Evolutionary conservation across 2,329 filamentous ascomycete species (phyloP).

Genomic region (Cladosporium halotolerans): DNA sequence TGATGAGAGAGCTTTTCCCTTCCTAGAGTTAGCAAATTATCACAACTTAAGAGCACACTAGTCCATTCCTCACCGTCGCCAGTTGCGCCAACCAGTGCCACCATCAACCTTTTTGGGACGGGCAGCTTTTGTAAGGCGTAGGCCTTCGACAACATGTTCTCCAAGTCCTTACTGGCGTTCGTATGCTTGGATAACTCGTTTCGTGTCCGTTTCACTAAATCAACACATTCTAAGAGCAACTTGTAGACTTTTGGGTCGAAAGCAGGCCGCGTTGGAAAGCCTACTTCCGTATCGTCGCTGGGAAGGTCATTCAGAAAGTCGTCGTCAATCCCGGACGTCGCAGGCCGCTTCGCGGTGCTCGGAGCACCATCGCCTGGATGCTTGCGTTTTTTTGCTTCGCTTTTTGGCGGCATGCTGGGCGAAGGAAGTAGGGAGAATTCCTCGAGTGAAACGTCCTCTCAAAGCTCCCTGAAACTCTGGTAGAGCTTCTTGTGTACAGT

Average conservation of each 20-base stretch:
- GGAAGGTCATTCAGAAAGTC: too few species aligned
- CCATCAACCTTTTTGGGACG: neutral
- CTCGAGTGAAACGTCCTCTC: too few species aligned
- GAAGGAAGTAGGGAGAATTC: too few species aligned
- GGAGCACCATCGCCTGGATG: neutral
- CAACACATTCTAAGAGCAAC: too few species aligned
- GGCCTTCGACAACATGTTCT: neutral
- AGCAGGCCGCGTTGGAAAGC: neutral
- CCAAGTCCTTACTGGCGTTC: neutral
- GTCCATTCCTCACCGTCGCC: neutral
- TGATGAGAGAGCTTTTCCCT: slow-evolving; percentile 26
- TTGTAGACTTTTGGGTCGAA: neutral
- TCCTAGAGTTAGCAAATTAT: neutral
- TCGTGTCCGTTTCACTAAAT: too few species aligned
- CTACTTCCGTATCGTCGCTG: neutral
- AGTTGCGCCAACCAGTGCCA: neutral
- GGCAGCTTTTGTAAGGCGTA: neutral
- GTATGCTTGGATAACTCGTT: neutral
- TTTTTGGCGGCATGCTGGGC: too few species aligned
- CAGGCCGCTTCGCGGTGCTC: neutral
- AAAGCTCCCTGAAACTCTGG: too few species aligned
- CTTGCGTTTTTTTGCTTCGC: neutral
- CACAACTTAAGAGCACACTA: neutral
- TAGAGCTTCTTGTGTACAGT: too few species aligned
- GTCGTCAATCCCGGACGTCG: neutral